phyloP scores from a whole-genome alignment of 139 green algal genomes.

The Chlamydomonas sp. region DNA sequence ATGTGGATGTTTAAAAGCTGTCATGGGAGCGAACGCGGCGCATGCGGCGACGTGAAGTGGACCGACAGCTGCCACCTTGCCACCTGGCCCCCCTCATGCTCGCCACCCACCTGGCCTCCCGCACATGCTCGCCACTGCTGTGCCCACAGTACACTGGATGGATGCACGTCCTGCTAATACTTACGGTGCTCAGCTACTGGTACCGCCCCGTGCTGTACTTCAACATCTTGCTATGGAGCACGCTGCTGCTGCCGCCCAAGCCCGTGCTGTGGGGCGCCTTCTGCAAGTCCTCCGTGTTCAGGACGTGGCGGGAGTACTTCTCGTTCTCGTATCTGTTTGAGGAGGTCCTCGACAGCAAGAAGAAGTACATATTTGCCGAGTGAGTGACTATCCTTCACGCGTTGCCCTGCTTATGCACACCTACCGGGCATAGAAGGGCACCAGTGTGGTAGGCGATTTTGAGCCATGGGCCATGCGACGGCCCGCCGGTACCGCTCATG shows the following conservation, averaged over 20 bases:
- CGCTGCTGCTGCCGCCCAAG: constrained; percentile 49
- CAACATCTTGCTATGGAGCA: constrained; percentile 27
- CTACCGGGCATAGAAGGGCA: too few species aligned
- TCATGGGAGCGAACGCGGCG: too few species aligned
- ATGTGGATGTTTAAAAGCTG: background rate
- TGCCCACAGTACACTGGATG: constrained; percentile 34
- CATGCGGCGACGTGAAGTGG: too few species aligned
- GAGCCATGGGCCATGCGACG: too few species aligned
- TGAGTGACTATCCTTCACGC: background rate
- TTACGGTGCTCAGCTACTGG: constrained; percentile 31
- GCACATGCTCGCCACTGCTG: background rate
- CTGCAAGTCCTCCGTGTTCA: constrained; percentile 36
- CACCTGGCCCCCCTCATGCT: too few species aligned
- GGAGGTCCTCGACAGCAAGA: constrained; percentile 41
- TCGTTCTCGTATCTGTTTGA: constrained; percentile 52
- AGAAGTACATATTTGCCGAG: constrained; percentile 58
- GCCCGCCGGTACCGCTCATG: too few species aligned
- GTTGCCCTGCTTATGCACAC: background rate
- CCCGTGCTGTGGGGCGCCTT: constrained; percentile 54
- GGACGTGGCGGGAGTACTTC: constrained; percentile 53
- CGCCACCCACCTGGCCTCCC: background rate
- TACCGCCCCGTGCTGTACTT: constrained; percentile 19
- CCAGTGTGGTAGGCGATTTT: too few species aligned
- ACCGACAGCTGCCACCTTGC: too few species aligned
- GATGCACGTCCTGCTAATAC: constrained; percentile 52